Base-by-base conservation (phyloP, 179 eudicot genomes). In the Heliamphora ciliata region DNA sequence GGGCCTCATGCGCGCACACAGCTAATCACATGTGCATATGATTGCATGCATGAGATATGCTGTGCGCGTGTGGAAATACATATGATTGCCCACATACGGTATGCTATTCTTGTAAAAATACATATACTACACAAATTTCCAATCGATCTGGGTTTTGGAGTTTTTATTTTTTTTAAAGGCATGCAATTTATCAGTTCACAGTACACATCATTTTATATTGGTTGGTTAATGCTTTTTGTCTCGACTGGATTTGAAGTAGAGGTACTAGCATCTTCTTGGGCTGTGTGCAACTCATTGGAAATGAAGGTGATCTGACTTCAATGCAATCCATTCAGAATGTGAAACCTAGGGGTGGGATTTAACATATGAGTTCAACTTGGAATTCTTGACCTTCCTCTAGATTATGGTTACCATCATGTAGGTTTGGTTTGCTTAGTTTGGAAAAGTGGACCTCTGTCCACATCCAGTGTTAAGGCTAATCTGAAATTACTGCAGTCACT, bases 361-460 rank as follows among this genome's bases (percentile, higher is more conserved):
- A n/a, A n/a, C 3, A 24, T 8, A 68, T 4, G 14, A 68, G 48
- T 31, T 70, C 58, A 73, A 51, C 50, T 73, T 40, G 10, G 31
- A 7, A 50, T 73, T 24, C 10, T 50, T 6, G 31, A 17, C 76
- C 76, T 72, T 72, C 75, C 75, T 71, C 75, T 48, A 48, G 75
- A 55, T 44, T 72, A 47, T 31, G 68, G 68, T 64, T 18, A 31
- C 9, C 46, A 1, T 74, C 58, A 74, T 50, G 44, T 74, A n/a
- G 77, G 60, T 74, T 74, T n/a, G n/a, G 55, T 24, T 51, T 8
- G n/a, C 59, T 74, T 51, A 18, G 46, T 74, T 48, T 74, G 59
- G 56, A n/a, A 51, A 52, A 4, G n/a, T 21, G 44, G 44, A 74
- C 15, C 58, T 74, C n/a, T 47, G 47, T n/a, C 18, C 15, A 21